These are phyloP conservation scores for Vararia minispora DNA, from an alignment of 768 basidiomycete species.

Conservation along the genomic window DNA sequence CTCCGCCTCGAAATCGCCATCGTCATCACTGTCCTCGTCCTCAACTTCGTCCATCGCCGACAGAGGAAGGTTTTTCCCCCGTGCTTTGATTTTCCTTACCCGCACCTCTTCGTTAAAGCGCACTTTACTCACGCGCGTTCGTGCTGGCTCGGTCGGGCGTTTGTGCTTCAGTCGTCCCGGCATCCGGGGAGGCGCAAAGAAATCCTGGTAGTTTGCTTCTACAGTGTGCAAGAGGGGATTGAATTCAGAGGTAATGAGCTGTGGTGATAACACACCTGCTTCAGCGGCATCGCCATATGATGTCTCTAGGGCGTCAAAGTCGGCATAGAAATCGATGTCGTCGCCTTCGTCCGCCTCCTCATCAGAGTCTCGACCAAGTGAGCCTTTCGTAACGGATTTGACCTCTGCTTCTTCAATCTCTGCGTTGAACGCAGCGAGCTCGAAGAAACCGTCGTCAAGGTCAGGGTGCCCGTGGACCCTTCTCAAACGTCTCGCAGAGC, in stretches of 20 bases:
- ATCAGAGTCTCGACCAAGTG: conserved; percentile 37
- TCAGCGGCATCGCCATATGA: conserved; percentile 32
- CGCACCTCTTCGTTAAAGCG: conserved; percentile 75
- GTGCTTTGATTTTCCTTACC: conserved; percentile 70
- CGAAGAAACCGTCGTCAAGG: conserved; percentile 88
- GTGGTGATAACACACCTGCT: conserved; percentile 24
- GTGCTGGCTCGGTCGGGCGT: conserved; percentile 11
- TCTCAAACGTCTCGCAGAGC: conserved; percentile 12
- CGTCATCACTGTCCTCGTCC: conserved; percentile 16
- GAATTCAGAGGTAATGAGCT: conserved; percentile 24
- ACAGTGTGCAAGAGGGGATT: background rate
- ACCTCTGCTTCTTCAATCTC: conserved; percentile 75
- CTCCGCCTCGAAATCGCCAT: conserved; percentile 18
- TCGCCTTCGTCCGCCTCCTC: conserved; percentile 43
- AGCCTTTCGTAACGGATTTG: conserved; percentile 46
- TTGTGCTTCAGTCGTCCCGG: conserved; percentile 15
- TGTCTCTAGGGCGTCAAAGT: conserved; percentile 35
- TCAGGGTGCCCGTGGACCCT: conserved; percentile 28
- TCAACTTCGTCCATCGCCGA: conserved; percentile 20
- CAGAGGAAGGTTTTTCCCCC: conserved; percentile 53
- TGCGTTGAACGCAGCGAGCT: conserved; percentile 77
- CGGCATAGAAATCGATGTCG: conserved; percentile 59
- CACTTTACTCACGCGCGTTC: conserved; percentile 36
- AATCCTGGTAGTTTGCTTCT: conserved; percentile 68
- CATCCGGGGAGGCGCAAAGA: conserved; percentile 57